Base-by-base conservation (phyloP, 805 yeast species). In the Ogataea pignaliae region DNA sequence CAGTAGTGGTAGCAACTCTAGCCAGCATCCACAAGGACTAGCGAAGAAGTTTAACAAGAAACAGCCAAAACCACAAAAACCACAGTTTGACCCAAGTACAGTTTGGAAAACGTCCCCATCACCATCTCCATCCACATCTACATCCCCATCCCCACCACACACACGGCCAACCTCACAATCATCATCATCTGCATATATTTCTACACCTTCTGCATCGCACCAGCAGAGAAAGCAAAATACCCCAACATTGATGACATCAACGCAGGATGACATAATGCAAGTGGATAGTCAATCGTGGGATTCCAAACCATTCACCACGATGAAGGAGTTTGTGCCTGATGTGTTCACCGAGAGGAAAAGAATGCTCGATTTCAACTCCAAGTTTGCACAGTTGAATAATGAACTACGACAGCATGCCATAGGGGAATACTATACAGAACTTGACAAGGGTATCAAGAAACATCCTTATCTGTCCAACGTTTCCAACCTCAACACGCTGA, bases 381-480 rank as follows among this genome's bases (percentile, higher is more conserved):
- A 28, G 15, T 39, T 34, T 26, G 29, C 29, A n/a, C 13, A 34
- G 3, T 3, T 29, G 5, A 30, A 29, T 13, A 2, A 12, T 4
- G 18, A 32, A 18, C 10, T 42, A 15, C 32, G 39, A 12, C 18
- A 32, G 10, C 10, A 21, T 5, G 3, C 38, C 10, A 14, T 38
- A n/a, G 9, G 18, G 15, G 28, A 44, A 1, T 47, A 47, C 31
- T 39, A 34, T 13, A 11, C 17, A 5, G 29, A 31, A 8, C 36
- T 45, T 13, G 42, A 39, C 7, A 6, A 15, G 17, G 21, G 21
- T 8, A 9, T 29, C 12, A 40, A 32, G 16, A n/a, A 28, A 2
- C 46, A 46, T 36, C 48, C 46, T 18, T 34, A 37, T 16, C 34
- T 46, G 16, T 26, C 41, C 1, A 41, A 49, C 14, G 21, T 16